Conservation (phyloP, 1,284 basidiomycete species). For the Cutaneotrichosporon cyanovorans region DNA sequence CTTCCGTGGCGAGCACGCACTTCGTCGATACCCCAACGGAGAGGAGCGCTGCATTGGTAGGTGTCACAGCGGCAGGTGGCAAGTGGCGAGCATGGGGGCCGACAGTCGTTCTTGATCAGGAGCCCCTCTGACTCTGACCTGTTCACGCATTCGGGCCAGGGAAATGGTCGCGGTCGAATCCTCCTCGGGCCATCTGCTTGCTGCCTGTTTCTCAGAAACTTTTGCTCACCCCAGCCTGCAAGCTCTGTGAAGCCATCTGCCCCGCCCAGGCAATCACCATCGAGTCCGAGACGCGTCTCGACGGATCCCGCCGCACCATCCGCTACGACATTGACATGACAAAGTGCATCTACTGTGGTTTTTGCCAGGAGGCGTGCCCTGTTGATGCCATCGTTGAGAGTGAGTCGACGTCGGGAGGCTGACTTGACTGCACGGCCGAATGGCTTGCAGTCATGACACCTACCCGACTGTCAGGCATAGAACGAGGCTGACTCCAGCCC, state of each 20-base stretch:
- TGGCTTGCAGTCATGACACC: too few species aligned
- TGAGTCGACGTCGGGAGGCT: conserved; percentile 47
- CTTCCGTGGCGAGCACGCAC: conserved; percentile 98
- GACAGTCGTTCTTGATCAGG: too few species aligned
- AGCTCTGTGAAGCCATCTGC: conserved; percentile 98
- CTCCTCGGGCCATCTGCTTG: too few species aligned
- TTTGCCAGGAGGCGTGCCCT: conserved; percentile 98
- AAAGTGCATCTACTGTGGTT: conserved; percentile 94
- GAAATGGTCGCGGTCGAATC: too few species aligned
- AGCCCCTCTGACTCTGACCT: too few species aligned
- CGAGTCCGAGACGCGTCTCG: conserved; percentile 90
- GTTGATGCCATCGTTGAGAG: conserved; percentile 99
- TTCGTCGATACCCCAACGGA: conserved; percentile 93
- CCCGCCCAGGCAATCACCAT: conserved; percentile 99
- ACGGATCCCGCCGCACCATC: conserved; percentile 93
- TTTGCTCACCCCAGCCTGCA: conserved; percentile 63
- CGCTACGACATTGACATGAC: conserved; percentile 96
- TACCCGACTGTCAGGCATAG: too few species aligned
- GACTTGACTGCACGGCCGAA: too few species aligned
- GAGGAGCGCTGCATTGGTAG: conserved; percentile 97
- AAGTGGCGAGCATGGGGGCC: not conserved
- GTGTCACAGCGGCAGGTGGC: conserved; percentile 20
- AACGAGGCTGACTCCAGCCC: conserved; percentile 53
- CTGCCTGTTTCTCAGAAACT: too few species aligned
- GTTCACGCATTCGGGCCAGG: too few species aligned